Evolutionary conservation across 257 asterid genomes (phyloP).

Genomic region (Nicotiana undulata): DNA sequence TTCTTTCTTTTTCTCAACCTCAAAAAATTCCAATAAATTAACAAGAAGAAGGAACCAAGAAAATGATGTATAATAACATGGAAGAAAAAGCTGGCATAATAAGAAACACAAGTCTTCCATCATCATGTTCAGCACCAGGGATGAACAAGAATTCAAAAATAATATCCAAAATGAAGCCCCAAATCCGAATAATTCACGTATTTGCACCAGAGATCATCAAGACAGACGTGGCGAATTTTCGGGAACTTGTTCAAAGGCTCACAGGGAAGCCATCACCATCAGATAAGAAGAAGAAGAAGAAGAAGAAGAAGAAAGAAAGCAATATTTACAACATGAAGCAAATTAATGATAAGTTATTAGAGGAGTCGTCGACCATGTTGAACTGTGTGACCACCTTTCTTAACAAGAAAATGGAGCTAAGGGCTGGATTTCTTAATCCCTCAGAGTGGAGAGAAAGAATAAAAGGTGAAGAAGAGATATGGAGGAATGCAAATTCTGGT

Average conservation of each 20-base stretch:
- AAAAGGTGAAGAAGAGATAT: conserved; percentile 73
- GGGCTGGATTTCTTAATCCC: not conserved
- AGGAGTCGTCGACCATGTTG: no score
- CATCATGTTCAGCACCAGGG: conserved; percentile 19
- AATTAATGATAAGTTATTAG: not conserved
- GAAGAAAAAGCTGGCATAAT: conserved; percentile 17
- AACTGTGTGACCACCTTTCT: no score
- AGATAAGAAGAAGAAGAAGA: not conserved
- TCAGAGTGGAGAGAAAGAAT: conserved; percentile 30
- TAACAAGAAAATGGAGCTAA: not conserved
- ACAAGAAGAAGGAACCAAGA: no score
- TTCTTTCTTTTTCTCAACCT: no score
- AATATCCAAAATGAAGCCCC: conserved; percentile 57
- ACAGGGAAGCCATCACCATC: conserved; percentile 62
- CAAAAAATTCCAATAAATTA: no score
- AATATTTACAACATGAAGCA: not conserved
- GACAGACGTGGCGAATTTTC: conserved; percentile 60
- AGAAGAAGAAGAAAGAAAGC: no score
- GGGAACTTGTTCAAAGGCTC: conserved; percentile 79
- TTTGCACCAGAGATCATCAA: conserved; percentile 88
- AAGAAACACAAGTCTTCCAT: not conserved
- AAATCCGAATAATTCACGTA: conserved; percentile 81
- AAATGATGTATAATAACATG: conserved; percentile 13
- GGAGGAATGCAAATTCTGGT: conserved; percentile 54
- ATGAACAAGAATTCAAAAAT: conserved; percentile 52